Conservation (phyloP, 169 alveolate species). For the Besnoitia besnoiti region DNA sequence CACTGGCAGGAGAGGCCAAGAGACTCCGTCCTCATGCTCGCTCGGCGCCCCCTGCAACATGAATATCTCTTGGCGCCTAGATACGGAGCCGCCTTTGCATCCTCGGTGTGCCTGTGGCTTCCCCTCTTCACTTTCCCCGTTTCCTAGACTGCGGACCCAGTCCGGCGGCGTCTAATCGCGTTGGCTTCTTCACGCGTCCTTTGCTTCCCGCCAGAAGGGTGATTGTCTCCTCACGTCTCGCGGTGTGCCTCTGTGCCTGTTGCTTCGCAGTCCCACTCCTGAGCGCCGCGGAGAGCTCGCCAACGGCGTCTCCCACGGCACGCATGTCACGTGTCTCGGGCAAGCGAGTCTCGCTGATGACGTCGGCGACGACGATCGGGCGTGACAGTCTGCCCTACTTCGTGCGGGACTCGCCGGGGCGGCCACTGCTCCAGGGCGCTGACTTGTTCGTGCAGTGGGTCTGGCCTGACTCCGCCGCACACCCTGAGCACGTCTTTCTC, state of each 20-base stretch:
- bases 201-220: not conserved
- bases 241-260: not conserved
- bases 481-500: constrained; percentile 69
- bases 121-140: too few relatives aligned
- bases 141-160: too few relatives aligned
- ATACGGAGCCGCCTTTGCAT: too few relatives aligned
- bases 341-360: not conserved
- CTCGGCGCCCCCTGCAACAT: too few relatives aligned
- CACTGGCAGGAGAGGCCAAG: not conserved
- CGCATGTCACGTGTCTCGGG: not conserved
- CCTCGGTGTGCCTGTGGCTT: too few relatives aligned
- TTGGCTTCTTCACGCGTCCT: too few relatives aligned
- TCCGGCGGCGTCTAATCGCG: too few relatives aligned
- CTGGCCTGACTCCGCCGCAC: constrained; percentile 69
- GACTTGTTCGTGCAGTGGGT: constrained; percentile 75
- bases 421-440: constrained; percentile 73
- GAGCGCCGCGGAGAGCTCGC: not conserved
- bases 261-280: constrained; percentile 26
- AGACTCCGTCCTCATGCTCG: not conserved
- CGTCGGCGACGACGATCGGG: not conserved
- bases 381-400: constrained; percentile 52
- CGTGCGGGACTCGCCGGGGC: constrained; percentile 72
- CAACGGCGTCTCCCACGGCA: not conserved
- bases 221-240: not conserved
- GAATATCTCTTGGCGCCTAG: too few relatives aligned